Evolutionary conservation across 768 basidiomycete species (phyloP).

Genomic region (Agaricus blazei): DNA sequence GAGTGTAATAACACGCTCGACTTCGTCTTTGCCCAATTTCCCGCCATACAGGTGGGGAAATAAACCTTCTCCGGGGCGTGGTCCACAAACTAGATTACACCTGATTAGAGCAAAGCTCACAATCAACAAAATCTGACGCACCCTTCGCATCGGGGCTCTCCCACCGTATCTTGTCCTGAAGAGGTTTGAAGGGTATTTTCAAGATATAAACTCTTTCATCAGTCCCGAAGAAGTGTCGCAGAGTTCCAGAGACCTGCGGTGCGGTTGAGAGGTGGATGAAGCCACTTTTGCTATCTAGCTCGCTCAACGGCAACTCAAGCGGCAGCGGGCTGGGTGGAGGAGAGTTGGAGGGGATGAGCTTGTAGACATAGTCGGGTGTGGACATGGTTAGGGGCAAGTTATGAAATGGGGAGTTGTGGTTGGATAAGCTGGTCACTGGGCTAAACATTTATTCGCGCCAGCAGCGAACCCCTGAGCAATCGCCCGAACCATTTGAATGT

Average conservation of each 20-base stretch:
- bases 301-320: conserved; percentile 41
- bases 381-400: neutral
- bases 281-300: conserved; percentile 38
- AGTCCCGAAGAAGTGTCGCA: conserved; percentile 39
- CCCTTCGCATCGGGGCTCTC: conserved; percentile 34
- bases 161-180: conserved; percentile 42
- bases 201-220: conserved; percentile 36
- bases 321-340: conserved; percentile 40
- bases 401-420: neutral
- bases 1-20: conserved; percentile 33
- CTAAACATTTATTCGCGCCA: too few species aligned
- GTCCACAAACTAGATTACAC: conserved; percentile 30
- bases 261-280: conserved; percentile 57
- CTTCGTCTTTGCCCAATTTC: conserved; percentile 36
- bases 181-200: conserved; percentile 33
- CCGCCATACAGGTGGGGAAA: conserved; percentile 55
- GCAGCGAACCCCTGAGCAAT: too few species aligned
- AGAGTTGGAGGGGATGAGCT: conserved; percentile 42
- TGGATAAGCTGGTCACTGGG: too few species aligned
- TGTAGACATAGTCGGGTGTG: conserved; percentile 57
- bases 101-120: neutral
- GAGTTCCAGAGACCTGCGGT: conserved; percentile 41
- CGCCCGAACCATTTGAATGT: too few species aligned
- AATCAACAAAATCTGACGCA: neutral
- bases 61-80: conserved; percentile 36